A percentile compares a stretch with the other conserved stretches of the same genome.
phyloP scores from a whole-genome alignment of 495 filamentous ascomycete species.

The Penicillium flavigenum region DNA sequence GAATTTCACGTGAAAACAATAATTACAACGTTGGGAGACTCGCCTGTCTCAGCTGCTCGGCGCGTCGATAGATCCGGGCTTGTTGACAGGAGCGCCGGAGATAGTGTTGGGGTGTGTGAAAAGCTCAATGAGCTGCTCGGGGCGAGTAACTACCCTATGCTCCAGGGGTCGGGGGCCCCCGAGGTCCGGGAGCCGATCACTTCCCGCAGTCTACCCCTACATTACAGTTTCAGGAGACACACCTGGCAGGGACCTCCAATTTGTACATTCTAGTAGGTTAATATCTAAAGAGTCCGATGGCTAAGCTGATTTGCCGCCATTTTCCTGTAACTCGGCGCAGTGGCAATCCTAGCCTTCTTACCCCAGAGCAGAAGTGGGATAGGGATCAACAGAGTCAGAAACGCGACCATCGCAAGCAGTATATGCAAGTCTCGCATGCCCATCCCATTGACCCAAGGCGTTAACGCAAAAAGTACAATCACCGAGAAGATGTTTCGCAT shows the following conservation, averaged over 20 bases:
- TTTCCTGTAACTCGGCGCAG: constrained; percentile 20
- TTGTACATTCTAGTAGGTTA: neutral
- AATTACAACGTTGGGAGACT: too few species aligned
- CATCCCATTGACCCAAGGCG: constrained; percentile 38
- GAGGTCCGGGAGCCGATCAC: too few species aligned
- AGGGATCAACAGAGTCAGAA: constrained; percentile 22
- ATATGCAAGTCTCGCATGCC: constrained; percentile 35
- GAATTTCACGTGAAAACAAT: too few species aligned
- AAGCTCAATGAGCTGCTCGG: too few species aligned
- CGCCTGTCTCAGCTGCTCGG: too few species aligned
- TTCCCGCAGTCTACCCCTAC: too few species aligned
- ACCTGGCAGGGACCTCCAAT: neutral
- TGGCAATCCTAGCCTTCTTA: constrained; percentile 24
- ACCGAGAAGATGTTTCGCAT: constrained; percentile 34
- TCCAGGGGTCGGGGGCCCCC: too few species aligned
- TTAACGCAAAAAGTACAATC: constrained; percentile 35
- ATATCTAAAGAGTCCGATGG: constrained; percentile 21
- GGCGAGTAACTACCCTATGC: too few species aligned
- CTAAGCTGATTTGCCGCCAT: constrained; percentile 26
- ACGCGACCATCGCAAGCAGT: constrained; percentile 20
- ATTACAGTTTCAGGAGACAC: neutral
- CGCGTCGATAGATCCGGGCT: too few species aligned
- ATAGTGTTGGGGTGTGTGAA: too few species aligned
- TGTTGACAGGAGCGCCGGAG: too few species aligned
- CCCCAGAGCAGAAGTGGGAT: constrained; percentile 27